Percentiles rank a stretch among this genome's conserved stretches.
Evolutionary conservation across 148 eudicot genomes (phyloP).

Genomic region (Vaccinium corymbosum): DNA sequence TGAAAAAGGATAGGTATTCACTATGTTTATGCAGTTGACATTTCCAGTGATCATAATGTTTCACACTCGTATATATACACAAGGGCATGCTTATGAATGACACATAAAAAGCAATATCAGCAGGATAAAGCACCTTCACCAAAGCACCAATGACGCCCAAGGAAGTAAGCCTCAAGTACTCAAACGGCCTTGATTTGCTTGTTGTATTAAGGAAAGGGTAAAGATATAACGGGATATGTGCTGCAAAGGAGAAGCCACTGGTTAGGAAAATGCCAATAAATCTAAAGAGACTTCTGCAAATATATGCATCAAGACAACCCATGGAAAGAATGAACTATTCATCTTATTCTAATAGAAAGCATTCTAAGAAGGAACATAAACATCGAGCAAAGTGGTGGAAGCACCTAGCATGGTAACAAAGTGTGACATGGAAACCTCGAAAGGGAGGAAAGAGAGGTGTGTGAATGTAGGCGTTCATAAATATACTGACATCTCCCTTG

Average conservation of each 20-base stretch:
- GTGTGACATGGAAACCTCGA: neutral
- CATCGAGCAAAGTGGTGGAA: neutral
- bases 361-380: neutral
- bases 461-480: neutral
- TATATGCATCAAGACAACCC: slow-evolving; percentile 4
- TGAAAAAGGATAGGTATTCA: neutral
- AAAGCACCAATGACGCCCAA: slow-evolving; percentile 95
- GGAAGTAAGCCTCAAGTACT: slow-evolving; percentile 89
- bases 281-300: neutral
- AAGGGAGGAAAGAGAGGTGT: neutral
- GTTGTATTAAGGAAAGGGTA: slow-evolving; percentile 95
- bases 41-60: neutral
- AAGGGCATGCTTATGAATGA: neutral
- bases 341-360: neutral
- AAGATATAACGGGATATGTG: slow-evolving; percentile 89
- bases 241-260: slow-evolving; percentile 42
- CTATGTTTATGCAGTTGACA: slow-evolving; percentile 7
- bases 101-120: neutral
- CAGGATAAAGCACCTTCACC: slow-evolving; percentile 62
- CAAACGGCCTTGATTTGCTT: slow-evolving; percentile 95
- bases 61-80: neutral
- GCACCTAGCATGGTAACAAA: neutral
- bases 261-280: neutral
- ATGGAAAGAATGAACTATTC: neutral
- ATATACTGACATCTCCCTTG: neutral